Evolutionary conservation across 495 filamentous ascomycete species (phyloP), one percentile per base, ranked within the genome.

Genomic region (Tricharina praecox): DNA sequence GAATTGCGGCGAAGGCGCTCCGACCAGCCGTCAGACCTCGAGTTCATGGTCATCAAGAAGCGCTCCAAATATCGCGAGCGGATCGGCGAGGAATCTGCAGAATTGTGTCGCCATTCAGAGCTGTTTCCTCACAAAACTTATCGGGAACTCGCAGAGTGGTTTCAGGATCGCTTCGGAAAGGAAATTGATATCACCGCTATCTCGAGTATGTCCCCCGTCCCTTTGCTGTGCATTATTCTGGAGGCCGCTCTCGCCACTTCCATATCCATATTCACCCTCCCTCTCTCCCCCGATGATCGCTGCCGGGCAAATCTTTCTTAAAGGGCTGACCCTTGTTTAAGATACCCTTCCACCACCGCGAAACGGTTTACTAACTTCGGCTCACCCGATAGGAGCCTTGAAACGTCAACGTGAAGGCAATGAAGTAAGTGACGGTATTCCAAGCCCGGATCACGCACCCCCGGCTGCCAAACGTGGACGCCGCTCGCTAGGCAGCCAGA

Each of bases 111-210:
- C 46, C 54, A 58, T 40, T 58, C 58, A 45, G 54, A 58, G 50
- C 44, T 45, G 47, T 49, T 58, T 45, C 55, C 55, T 36, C 56
- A 57, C 47, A 58, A 58, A 52, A 58, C 55, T 44, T 58, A 58
- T 50, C 54, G 55, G 47, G 55, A 58, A 50, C 54, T 58, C 45
- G 55, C 55, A 45, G 54, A 55, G 49, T 58, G 55, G 55, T 58
- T 58, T 58, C 55, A 58, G 56, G 54, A 58, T 53, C 54, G 56
- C 47, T 58, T 58, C 50, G 54, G 54, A 48, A 58, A 58, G 54
- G 55, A 58, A 53, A 58, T 58, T 53, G 55, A 58, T 52, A 58
- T 58, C 39, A 58, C 55, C 49, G 55, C 55, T 47, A 58, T 58
- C 45, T 58, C 55, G 52, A 54, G 55, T 58, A 50, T 50, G 55